Percentiles rank a stretch among this genome's conserved stretches.
phyloP scores from a whole-genome alignment of 768 basidiomycete genomes.

The Serendipita sp. region DNA sequence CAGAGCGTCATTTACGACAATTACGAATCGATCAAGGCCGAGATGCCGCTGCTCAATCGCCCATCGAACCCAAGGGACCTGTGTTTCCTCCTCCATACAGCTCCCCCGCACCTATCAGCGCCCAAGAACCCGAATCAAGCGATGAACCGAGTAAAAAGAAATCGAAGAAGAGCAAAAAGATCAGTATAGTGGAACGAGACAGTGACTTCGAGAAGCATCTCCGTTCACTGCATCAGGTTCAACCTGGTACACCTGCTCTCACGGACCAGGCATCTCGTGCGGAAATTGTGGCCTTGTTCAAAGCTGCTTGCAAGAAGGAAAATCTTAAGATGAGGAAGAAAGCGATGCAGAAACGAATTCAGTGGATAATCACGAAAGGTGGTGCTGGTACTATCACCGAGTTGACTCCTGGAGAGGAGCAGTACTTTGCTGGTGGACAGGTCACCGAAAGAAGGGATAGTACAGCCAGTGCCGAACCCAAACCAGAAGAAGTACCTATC shows the following conservation, averaged over 20 bases:
- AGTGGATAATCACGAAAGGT: conserved; percentile 2
- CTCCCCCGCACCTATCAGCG: not conserved
- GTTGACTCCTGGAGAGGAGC: not conserved
- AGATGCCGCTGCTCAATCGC: conserved; percentile 22
- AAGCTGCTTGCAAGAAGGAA: not conserved
- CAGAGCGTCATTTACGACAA: conserved; percentile 22
- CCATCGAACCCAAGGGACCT: conserved; percentile 21
- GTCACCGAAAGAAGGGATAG: not conserved
- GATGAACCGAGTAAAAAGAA: not conserved
- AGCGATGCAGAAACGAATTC: not conserved
- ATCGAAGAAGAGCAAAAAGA: not conserved
- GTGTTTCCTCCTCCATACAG: conserved; percentile 3
- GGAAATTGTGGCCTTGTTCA: not conserved
- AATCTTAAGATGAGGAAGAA: not conserved
- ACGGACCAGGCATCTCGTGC: not conserved
- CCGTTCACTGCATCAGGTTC: not conserved
- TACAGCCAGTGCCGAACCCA: too few relatives aligned
- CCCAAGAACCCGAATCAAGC: not conserved
- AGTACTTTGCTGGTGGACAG: not conserved
- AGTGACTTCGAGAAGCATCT: not conserved
- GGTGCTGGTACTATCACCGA: not conserved
- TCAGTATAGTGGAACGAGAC: not conserved
- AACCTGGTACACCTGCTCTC: not conserved
- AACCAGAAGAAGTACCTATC: too few relatives aligned
- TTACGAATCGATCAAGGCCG: conserved; percentile 21